A percentile compares a stretch with the other conserved stretches of the same genome.
These are phyloP conservation scores for Trichophyton simii DNA, from an alignment of 2,329 filamentous ascomycete genomes.

Conservation along the genomic window DNA sequence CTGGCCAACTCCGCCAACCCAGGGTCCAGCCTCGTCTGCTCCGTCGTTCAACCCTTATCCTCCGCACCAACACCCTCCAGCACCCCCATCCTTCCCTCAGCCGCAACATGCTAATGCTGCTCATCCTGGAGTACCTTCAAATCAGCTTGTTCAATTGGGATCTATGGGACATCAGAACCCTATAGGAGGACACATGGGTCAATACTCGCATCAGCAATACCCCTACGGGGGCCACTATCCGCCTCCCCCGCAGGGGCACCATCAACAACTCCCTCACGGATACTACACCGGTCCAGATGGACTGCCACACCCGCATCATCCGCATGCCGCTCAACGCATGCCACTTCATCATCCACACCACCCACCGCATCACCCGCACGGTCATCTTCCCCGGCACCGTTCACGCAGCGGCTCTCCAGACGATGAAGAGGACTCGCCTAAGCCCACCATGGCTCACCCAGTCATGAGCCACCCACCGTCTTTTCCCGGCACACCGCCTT, in stretches of 20 bases:
- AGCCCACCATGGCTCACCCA: conserved; percentile 21
- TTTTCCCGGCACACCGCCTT: conserved; percentile 8
- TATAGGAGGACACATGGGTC: conserved; percentile 7
- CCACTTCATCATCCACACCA: conserved; percentile 9
- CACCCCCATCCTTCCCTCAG: conserved; percentile 9
- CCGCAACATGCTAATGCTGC: conserved; percentile 14
- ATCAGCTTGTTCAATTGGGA: conserved; percentile 14
- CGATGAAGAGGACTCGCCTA: conserved; percentile 20
- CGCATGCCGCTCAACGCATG: conserved; percentile 4
- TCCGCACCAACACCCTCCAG: conserved; percentile 17
- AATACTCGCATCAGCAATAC: conserved; percentile 8
- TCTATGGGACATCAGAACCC: conserved; percentile 10
- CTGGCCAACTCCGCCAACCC: conserved; percentile 22
- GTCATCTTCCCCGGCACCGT: conserved; percentile 8
- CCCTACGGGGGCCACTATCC: conserved; percentile 11
- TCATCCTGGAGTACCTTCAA: conserved; percentile 17
- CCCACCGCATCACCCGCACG: conserved; percentile 3
- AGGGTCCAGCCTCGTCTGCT: conserved; percentile 29
- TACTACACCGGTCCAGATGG: conserved; percentile 12
- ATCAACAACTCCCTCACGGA: conserved; percentile 5
- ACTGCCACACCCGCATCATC: conserved; percentile 4
- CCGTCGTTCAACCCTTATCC: conserved; percentile 30
- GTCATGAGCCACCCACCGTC: conserved; percentile 16
- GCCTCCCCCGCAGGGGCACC: conserved; percentile 7
- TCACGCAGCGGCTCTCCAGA: conserved; percentile 14